Base-by-base conservation (phyloP, 345 rosid species). In the Excoecaria agallocha region DNA sequence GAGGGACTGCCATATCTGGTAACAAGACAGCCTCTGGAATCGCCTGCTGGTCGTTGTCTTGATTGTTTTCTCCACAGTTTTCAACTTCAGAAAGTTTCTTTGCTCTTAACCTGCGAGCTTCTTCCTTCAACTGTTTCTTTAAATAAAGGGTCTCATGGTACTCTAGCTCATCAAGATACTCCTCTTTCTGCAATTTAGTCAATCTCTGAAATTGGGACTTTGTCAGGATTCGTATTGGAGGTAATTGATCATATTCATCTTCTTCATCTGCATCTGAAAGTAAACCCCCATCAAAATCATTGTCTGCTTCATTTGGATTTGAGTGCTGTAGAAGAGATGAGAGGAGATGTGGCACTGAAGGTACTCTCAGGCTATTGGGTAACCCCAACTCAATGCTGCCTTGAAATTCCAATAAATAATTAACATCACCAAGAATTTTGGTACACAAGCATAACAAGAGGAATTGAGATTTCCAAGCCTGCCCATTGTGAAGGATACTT, bases 271-370 rank as follows among this genome's bases (percentile, higher is more conserved):
- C 78, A 10, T 88, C 88, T 3, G 84, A 82, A 59, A 84, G 79
- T 58, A 90, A 70, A 77, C 83, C 74, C 76, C 82, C 87, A 51
- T 85, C 87, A 37, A 85, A 70, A 78, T 88, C 91, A 30, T 77
- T 78, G 68, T 87, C 87, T 38, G 79, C 84, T 83, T 85, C 94
- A 82, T 79, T 82, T 22, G 85, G 69, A 68, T 79, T 71, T 8
- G 87, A 78, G 76, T 88, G 94, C 37, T 81, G 88, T 69, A 95
- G 79, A 78, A 90, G 81, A 78, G 87, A 84, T 10, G 97, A 88
- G 74, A 95, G 94, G 70, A 95, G 96, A 85, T 89, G 98, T 59
- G 98, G 98, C 75, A 95, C 82, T 76, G 99, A 93, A 74, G 93
- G 97, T 77, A 81, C 82, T 59, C 88, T 80, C 19, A 84, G 72